Evolutionary conservation across 2,329 filamentous ascomycete species (phyloP).

Genomic region (Fusarium sp.): DNA sequence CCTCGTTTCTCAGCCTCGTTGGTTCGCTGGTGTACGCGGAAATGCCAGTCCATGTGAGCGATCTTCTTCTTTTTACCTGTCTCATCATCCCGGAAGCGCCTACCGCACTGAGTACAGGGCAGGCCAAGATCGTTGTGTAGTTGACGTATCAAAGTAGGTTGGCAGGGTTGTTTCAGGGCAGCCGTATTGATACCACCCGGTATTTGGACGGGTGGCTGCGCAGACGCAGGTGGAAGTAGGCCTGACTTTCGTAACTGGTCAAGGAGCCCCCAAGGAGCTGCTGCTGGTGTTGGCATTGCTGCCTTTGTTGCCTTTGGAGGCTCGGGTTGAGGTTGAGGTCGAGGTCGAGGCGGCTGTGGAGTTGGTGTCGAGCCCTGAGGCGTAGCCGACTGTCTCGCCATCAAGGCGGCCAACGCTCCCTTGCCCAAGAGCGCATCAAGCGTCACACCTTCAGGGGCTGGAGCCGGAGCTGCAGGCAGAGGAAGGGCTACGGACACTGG

Average conservation of each 20-base stretch:
- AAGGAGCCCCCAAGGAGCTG: slow-evolving; percentile 68
- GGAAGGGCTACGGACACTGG: slow-evolving; percentile 48
- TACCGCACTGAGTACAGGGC: slow-evolving; percentile 90
- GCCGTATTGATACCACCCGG: slow-evolving; percentile 69
- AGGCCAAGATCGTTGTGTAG: slow-evolving; percentile 86
- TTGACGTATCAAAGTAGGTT: slow-evolving; percentile 74
- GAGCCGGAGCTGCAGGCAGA: slow-evolving; percentile 46
- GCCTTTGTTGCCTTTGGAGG: slow-evolving; percentile 48
- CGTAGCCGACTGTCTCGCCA: slow-evolving; percentile 63
- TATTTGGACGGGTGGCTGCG: slow-evolving; percentile 51
- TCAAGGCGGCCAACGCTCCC: slow-evolving; percentile 66
- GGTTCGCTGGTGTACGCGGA: slow-evolving; percentile 89
- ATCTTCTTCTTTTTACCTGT: slow-evolving; percentile 87
- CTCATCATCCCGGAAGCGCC: slow-evolving; percentile 80
- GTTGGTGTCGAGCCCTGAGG: slow-evolving; percentile 59
- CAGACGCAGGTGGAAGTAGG: slow-evolving; percentile 61
- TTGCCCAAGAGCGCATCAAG: slow-evolving; percentile 68
- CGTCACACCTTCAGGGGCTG: slow-evolving; percentile 53
- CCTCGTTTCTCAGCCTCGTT: slow-evolving; percentile 85
- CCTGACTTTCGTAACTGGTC: slow-evolving; percentile 75
- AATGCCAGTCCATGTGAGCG: slow-evolving; percentile 97
- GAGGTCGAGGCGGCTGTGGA: slow-evolving; percentile 44
- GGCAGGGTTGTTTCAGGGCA: slow-evolving; percentile 77
- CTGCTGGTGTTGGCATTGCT: slow-evolving; percentile 53
- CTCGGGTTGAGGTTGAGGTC: slow-evolving; percentile 15